Evolutionary conservation across 2,329 filamentous ascomycete genomes (phyloP).

Genomic region (Diaporthe sp.): DNA sequence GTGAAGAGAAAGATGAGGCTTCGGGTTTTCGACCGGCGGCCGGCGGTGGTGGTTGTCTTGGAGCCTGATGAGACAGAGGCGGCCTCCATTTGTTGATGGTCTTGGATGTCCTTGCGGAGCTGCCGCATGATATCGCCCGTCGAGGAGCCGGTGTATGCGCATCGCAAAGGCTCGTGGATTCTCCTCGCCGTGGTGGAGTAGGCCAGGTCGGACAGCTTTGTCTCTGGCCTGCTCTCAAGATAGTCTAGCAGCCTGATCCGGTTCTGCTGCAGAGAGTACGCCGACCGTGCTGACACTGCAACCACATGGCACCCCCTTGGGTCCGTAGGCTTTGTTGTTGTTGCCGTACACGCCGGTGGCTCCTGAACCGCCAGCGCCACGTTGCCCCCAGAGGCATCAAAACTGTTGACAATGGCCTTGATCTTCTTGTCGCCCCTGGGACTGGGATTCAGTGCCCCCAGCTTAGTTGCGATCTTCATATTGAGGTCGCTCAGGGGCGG

Average conservation of each 20-base stretch:
- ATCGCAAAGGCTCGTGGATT: neutral
- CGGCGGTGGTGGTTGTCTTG: neutral
- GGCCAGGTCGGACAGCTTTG: neutral
- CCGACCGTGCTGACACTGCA: neutral
- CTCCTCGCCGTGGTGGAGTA: conserved; percentile 23
- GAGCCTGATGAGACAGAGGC: neutral
- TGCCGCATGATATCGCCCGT: neutral
- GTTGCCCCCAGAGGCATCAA: neutral
- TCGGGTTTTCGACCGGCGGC: neutral
- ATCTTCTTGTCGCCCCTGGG: neutral
- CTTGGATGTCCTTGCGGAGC: neutral
- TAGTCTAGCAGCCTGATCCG: neutral
- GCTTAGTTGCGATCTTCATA: neutral
- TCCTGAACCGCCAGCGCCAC: neutral
- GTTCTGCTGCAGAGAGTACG: neutral
- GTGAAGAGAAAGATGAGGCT: conserved; percentile 43
- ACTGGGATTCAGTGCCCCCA: neutral
- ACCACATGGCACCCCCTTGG: neutral
- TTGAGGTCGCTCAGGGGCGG: neutral
- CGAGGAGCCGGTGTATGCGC: neutral
- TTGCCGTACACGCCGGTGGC: neutral
- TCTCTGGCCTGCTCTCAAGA: neutral
- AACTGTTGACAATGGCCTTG: conserved; percentile 3
- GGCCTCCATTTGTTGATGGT: neutral
- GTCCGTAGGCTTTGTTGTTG: neutral